Percentiles rank a stretch among this genome's conserved stretches.
These are phyloP conservation scores for Caulochytrium protostelioides DNA, from an alignment of 371 early-diverging fungal genomes.

Conservation along the genomic window DNA sequence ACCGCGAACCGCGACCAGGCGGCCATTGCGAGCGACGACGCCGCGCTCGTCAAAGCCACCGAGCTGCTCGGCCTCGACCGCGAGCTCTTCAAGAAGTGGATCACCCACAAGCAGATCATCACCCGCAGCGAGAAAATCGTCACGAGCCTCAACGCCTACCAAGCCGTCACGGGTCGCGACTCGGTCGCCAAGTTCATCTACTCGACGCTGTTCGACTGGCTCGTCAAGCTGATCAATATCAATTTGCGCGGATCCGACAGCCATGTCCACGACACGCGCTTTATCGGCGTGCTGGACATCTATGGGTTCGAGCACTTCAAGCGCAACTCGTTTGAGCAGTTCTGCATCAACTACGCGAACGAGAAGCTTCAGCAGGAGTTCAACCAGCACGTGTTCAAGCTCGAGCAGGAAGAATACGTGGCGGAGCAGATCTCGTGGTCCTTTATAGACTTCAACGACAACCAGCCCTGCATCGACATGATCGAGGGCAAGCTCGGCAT, in stretches of 20 bases:
- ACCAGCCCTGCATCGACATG: constrained; percentile 97
- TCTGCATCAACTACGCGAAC: constrained; percentile 97
- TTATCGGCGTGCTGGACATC: constrained; percentile 92
- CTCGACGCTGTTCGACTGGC: constrained; percentile 78
- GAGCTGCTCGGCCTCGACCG: constrained; percentile 49
- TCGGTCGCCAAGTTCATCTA: constrained; percentile 88
- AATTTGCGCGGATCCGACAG: constrained; percentile 24
- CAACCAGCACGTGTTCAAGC: constrained; percentile 75
- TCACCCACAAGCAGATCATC: constrained; percentile 64
- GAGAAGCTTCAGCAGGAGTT: constrained; percentile 97
- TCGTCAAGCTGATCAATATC: constrained; percentile 63
- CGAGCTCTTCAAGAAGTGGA: constrained; percentile 64
- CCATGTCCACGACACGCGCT: constrained; percentile 23
- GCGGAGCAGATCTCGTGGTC: constrained; percentile 60
- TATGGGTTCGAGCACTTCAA: constrained; percentile 93
- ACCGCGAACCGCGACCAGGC: constrained; percentile 46
- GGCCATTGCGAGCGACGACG: constrained; percentile 44
- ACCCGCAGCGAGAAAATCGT: constrained; percentile 70
- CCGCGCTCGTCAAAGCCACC: constrained; percentile 38
- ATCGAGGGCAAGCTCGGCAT: constrained; percentile 95
- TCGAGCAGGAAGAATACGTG: constrained; percentile 89
- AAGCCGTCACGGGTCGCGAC: constrained; percentile 64
- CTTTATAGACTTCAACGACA: constrained; percentile 87
- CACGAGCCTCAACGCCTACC: constrained; percentile 41
- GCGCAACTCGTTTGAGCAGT: constrained; percentile 97